Evolutionary conservation across 1,284 basidiomycete genomes (phyloP).

Genomic region (Phaffia rhodozyma): DNA sequence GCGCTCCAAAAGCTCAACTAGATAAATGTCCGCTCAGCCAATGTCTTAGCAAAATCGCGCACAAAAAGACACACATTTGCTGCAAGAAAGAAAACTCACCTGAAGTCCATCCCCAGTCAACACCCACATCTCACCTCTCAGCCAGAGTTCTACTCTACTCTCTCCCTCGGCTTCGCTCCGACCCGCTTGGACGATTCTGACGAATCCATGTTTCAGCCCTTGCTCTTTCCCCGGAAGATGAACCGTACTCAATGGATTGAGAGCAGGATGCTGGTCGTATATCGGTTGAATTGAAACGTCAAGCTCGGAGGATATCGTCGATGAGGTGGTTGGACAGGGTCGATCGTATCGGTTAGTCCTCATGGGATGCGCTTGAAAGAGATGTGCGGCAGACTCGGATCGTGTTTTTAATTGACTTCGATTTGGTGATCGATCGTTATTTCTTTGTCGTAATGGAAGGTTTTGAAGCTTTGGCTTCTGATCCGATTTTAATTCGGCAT

Average conservation of each 20-base stretch:
- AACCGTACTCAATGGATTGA: background rate
- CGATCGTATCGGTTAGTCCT: background rate
- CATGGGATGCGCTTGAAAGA: background rate
- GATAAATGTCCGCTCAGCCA: too few relatives aligned
- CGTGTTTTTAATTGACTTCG: too few relatives aligned
- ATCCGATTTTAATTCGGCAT: too few relatives aligned
- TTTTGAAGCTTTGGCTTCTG: too few relatives aligned
- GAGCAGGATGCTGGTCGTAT: background rate
- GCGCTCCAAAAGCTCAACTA: background rate
- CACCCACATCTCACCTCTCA: constrained; percentile 2
- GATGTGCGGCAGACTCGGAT: background rate
- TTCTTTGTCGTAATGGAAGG: background rate
- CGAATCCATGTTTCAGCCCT: constrained; percentile 8
- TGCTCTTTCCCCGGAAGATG: constrained; percentile 3
- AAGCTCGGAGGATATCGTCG: background rate
- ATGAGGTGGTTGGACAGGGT: background rate
- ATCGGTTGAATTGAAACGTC: background rate
- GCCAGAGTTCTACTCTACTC: background rate
- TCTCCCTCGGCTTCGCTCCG: background rate
- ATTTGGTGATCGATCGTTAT: background rate
- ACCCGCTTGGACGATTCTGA: background rate
- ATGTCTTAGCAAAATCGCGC: background rate
- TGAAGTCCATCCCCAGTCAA: constrained; percentile 2
- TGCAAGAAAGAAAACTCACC: background rate
- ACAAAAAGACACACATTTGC: background rate